These are phyloP conservation scores for Colletotrichum euphorbiae DNA, from an alignment of 2,329 filamentous ascomycete species.

Conservation along the genomic window DNA sequence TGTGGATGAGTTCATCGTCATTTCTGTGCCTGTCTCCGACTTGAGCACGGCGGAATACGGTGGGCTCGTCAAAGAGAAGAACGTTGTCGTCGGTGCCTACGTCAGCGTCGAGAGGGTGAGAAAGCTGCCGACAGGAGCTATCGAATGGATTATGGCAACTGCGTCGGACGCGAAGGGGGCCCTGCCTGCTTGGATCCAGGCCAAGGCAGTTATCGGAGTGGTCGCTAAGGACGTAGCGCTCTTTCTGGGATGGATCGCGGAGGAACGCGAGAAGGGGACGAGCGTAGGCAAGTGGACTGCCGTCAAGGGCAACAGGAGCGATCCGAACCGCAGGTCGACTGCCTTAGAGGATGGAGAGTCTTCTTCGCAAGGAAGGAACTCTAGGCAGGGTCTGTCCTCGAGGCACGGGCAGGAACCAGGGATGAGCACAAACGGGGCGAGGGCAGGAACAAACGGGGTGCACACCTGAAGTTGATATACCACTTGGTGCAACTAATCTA, in stretches of 20 bases:
- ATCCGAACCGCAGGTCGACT: conserved; percentile 22
- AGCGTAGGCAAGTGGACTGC: conserved; percentile 39
- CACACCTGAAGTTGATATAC: conserved; percentile 4
- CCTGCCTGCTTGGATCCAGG: conserved; percentile 75
- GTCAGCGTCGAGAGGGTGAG: conserved; percentile 73
- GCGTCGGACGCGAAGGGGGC: conserved; percentile 76
- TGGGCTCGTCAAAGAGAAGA: conserved; percentile 54
- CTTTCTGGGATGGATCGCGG: conserved; percentile 72
- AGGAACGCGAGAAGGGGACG: conserved; percentile 51
- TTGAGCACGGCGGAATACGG: conserved; percentile 50
- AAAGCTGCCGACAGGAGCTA: conserved; percentile 54
- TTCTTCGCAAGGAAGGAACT: conserved; percentile 30
- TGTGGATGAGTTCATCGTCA: conserved; percentile 62
- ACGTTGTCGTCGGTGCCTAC: conserved; percentile 69
- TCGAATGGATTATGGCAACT: conserved; percentile 85
- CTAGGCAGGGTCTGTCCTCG: conserved; percentile 29
- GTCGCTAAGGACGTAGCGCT: conserved; percentile 78
- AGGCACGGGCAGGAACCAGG: conserved; percentile 23
- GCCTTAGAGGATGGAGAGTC: conserved; percentile 29
- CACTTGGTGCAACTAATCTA: background rate
- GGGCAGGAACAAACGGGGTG: conserved; percentile 23
- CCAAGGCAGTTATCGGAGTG: conserved; percentile 68
- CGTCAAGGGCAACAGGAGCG: conserved; percentile 29
- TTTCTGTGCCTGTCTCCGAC: conserved; percentile 66
- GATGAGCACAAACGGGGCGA: conserved; percentile 9